Evolutionary conservation across 1,284 basidiomycete species (phyloP), one percentile per base, ranked within the genome.

Genomic region (Anthracocystis panici-leucophaei): DNA sequence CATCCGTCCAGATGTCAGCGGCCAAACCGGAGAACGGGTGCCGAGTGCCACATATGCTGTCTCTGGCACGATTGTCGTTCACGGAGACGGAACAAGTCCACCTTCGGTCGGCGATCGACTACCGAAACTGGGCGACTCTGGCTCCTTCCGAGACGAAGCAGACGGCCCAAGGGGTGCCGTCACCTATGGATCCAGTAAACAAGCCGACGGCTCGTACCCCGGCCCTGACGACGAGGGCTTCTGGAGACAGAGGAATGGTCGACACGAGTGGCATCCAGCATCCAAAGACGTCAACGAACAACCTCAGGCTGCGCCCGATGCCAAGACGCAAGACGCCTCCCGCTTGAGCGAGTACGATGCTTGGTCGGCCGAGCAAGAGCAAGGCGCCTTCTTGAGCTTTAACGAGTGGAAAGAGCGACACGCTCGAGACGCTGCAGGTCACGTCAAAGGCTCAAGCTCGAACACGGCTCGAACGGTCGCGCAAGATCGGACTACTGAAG

Each of bases 331-430:
- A 45, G 38, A 42, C 18, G 21, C n/a, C 29, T 40, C 50, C 12
- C 50, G 52, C n/a, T 20, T 54, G 18, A 64, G 60, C 53, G 64
- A 66, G 12, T 75, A 75, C 29, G 73, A 75, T 40, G 73, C 68
- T 27, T 75, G 73, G 73, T 67, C 73, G 14, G 73, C 73, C 20
- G 69, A 68, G 42, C 74, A 72, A 42, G 74, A 68, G 45, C 68
- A 58, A 38, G 60, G 60, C 4, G 57, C 59, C 2, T 76, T 76
- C 31, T 50, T 76, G 18, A 76, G 69, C 55, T 76, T 76, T 49
- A 72, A 64, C 20, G 69, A 76, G 25, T 76, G 74, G 74, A 76
- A 68, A 48, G 57, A 76, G 42, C 58, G 62, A 4, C 55, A 62
- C 42, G 63, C 55, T 38, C 57, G 57, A 18, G 41, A 63, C 21